These are phyloP conservation scores for Chlamydomonas schloesseri DNA, from an alignment of 139 green algal genomes.

Conservation along the genomic window DNA sequence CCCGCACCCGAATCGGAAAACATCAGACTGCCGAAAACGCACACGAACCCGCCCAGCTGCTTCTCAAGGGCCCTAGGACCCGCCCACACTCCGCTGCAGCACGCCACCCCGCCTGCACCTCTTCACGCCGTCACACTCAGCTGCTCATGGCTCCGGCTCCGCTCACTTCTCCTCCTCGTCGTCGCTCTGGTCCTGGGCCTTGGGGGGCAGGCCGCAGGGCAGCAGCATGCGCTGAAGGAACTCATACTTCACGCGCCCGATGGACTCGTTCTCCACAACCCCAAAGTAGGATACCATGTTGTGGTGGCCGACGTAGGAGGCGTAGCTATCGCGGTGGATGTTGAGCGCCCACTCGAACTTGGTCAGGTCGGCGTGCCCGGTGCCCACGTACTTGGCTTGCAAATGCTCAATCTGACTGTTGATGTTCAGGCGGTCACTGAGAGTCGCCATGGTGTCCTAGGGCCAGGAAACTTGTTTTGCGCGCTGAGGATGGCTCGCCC, in stretches of 20 bases:
- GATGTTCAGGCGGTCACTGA: constrained; percentile 96
- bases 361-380: constrained; percentile 72
- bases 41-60: too few species aligned
- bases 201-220: constrained; percentile 88
- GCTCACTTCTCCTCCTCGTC: constrained; percentile 60
- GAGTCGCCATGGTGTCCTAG: constrained; percentile 72
- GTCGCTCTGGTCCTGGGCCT: constrained; percentile 72
- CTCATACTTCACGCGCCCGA: constrained; percentile 92
- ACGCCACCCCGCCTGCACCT: too few species aligned
- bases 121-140: too few species aligned
- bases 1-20: too few species aligned
- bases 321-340: constrained; percentile 97
- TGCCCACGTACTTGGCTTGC: constrained; percentile 97
- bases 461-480: background rate
- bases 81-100: too few species aligned
- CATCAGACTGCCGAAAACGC: too few species aligned
- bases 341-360: constrained; percentile 98
- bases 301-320: constrained; percentile 94
- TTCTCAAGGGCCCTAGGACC: too few species aligned
- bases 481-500: too few species aligned
- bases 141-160: background rate
- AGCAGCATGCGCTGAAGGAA: constrained; percentile 95
- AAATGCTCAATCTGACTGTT: constrained; percentile 99
- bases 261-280: constrained; percentile 95
- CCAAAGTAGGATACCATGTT: constrained; percentile 92